Evolutionary conservation across 1,139 yeast species (phyloP).

Genomic region (Saccharomycopsis crataegensis): DNA sequence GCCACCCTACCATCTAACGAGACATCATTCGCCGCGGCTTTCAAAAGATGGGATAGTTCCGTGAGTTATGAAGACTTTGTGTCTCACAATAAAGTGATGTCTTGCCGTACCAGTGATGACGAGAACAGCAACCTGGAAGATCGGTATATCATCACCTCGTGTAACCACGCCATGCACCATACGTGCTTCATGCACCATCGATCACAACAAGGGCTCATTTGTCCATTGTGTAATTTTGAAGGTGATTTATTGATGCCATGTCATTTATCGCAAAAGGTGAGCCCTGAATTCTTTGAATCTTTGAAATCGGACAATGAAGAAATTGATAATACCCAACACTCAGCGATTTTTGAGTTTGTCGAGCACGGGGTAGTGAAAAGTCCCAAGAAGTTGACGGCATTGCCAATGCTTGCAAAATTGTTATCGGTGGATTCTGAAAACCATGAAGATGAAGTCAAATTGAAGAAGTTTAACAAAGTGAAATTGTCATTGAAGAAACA

Average conservation of each 20-base stretch:
- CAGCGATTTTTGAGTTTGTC: not conserved
- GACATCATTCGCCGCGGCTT: constrained; percentile 37
- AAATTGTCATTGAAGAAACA: too few relatives aligned
- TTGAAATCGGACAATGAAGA: not conserved
- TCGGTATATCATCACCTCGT: constrained; percentile 30
- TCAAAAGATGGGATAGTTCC: constrained; percentile 41
- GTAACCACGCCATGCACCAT: constrained; percentile 66
- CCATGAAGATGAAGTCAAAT: not conserved
- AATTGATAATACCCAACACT: too few relatives aligned
- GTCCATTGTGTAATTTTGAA: constrained; percentile 47
- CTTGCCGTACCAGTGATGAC: not conserved
- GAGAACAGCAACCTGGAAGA: not conserved
- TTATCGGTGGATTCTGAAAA: not conserved
- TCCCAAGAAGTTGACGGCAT: not conserved
- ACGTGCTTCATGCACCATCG: constrained; percentile 36
- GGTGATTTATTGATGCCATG: constrained; percentile 15
- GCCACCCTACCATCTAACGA: constrained; percentile 41
- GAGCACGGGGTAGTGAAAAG: not conserved
- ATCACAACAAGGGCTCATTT: constrained; percentile 22
- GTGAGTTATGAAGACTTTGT: constrained; percentile 28
- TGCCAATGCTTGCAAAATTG: too few relatives aligned
- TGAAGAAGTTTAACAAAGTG: not conserved
- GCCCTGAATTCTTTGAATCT: not conserved
- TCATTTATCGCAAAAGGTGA: constrained; percentile 18
- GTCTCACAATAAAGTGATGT: constrained; percentile 1